phyloP scores from a whole-genome alignment of 495 filamentous ascomycete species.

The Echria macrotheca region DNA sequence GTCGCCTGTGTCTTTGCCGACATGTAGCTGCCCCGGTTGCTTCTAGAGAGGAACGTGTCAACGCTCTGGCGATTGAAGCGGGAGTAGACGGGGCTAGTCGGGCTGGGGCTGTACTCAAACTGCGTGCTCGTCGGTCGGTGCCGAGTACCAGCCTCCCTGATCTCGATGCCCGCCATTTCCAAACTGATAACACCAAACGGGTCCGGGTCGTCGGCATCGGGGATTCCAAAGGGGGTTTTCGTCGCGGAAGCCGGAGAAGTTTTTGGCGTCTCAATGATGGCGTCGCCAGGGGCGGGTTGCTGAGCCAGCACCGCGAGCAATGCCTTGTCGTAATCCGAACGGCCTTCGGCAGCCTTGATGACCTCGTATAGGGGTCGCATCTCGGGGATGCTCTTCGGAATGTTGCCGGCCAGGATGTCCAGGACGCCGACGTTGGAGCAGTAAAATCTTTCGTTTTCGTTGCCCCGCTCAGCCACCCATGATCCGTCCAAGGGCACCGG shows the following conservation, averaged over 20 bases:
- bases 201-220: slow-evolving; percentile 72
- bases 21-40: slow-evolving; percentile 63
- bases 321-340: slow-evolving; percentile 60
- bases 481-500: slow-evolving; percentile 81
- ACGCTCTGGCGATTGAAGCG: slow-evolving; percentile 64
- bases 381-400: slow-evolving; percentile 58
- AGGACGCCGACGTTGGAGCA: slow-evolving; percentile 63
- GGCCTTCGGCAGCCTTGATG: slow-evolving; percentile 79
- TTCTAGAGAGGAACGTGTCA: slow-evolving; percentile 54
- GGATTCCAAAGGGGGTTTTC: slow-evolving; percentile 62
- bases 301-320: slow-evolving; percentile 42
- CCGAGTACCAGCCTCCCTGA: slow-evolving; percentile 75
- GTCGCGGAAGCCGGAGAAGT: slow-evolving; percentile 17
- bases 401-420: slow-evolving; percentile 79
- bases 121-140: slow-evolving; percentile 62
- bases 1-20: slow-evolving; percentile 51
- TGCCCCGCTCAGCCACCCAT: slow-evolving; percentile 73
- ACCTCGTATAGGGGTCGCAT: slow-evolving; percentile 67
- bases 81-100: slow-evolving; percentile 68
- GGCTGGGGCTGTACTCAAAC: slow-evolving; percentile 75
- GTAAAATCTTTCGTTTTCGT: slow-evolving; percentile 89
- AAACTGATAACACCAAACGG: slow-evolving; percentile 84
- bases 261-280: slow-evolving; percentile 50
- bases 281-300: slow-evolving; percentile 69
- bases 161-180: slow-evolving; percentile 77